phyloP scores from a whole-genome alignment of 192 early-diverging fungal species.

The Umbelopsis sp. region DNA sequence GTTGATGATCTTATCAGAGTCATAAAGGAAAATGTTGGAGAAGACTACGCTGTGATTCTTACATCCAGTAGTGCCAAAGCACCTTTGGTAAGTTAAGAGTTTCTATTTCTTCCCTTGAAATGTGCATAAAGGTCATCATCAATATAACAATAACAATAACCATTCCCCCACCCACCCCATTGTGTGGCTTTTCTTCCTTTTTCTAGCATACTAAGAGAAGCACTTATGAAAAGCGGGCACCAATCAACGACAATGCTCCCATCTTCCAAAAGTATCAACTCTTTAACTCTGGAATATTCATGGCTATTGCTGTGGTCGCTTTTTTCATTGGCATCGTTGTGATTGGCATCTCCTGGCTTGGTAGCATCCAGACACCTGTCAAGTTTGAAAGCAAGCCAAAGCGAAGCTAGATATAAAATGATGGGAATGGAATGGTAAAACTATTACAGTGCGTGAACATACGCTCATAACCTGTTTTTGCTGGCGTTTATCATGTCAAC shows the following conservation, averaged over 20 bases:
- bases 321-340: slow-evolving; percentile 33
- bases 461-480: too few species aligned
- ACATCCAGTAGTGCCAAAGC: slow-evolving; percentile 39
- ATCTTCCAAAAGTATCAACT: slow-evolving; percentile 44
- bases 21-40: slow-evolving; percentile 17
- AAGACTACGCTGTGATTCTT: slow-evolving; percentile 39
- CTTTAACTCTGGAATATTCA: slow-evolving; percentile 38
- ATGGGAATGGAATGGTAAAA: neutral
- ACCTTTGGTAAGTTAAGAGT: neutral
- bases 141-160: neutral
- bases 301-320: slow-evolving; percentile 30
- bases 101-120: neutral
- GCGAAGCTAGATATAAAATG: slow-evolving; percentile 24
- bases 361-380: slow-evolving; percentile 35
- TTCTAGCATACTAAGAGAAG: slow-evolving; percentile 1
- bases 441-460: neutral
- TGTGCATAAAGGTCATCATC: neutral
- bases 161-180: neutral
- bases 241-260: slow-evolving; percentile 11
- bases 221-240: slow-evolving; percentile 5
- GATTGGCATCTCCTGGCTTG: slow-evolving; percentile 36
- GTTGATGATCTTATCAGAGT: slow-evolving; percentile 24
- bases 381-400: slow-evolving; percentile 38
- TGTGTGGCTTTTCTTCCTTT: neutral
- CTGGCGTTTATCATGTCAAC: too few species aligned